phyloP scores from a whole-genome alignment of 139 green algal genomes.

The Chlamydomonas sp. region DNA sequence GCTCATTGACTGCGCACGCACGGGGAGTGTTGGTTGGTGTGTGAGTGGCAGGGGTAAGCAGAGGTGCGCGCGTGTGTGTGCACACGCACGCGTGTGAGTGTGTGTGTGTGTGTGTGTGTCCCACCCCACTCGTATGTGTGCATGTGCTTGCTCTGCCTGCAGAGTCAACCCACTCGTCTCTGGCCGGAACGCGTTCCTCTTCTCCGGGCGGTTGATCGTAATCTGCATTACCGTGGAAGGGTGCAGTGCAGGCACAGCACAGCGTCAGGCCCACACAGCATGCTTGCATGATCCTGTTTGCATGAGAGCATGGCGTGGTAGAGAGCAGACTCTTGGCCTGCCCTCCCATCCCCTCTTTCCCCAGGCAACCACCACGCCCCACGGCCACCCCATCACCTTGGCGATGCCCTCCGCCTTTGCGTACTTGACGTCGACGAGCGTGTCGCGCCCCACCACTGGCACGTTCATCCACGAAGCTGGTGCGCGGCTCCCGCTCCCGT shows the following conservation, averaged over 20 bases:
- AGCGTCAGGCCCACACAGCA: background rate
- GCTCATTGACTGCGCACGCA: slow-evolving; percentile 62
- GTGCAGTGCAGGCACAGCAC: background rate
- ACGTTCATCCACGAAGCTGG: slow-evolving; percentile 54
- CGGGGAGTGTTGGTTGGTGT: background rate
- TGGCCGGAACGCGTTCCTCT: slow-evolving; percentile 92
- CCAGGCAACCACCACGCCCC: background rate
- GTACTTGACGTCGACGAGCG: slow-evolving; percentile 77
- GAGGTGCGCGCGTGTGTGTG: no score
- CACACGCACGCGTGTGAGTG: no score
- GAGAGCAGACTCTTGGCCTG: no score
- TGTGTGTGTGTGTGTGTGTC: no score
- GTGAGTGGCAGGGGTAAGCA: background rate
- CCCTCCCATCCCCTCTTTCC: no score
- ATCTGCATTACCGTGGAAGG: slow-evolving; percentile 57
- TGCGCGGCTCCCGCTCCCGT: slow-evolving; percentile 60
- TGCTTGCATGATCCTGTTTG: background rate
- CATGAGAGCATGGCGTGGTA: no score
- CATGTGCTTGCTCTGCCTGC: background rate
- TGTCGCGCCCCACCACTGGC: slow-evolving; percentile 35
- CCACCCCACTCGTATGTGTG: no score
- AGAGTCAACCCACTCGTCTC: slow-evolving; percentile 54
- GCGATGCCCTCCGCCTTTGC: slow-evolving; percentile 82
- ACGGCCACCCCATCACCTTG: slow-evolving; percentile 48
- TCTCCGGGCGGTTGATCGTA: slow-evolving; percentile 90